These are phyloP conservation scores for Withania somnifera DNA, from an alignment of 305 asterid species.

Conservation along the genomic window DNA sequence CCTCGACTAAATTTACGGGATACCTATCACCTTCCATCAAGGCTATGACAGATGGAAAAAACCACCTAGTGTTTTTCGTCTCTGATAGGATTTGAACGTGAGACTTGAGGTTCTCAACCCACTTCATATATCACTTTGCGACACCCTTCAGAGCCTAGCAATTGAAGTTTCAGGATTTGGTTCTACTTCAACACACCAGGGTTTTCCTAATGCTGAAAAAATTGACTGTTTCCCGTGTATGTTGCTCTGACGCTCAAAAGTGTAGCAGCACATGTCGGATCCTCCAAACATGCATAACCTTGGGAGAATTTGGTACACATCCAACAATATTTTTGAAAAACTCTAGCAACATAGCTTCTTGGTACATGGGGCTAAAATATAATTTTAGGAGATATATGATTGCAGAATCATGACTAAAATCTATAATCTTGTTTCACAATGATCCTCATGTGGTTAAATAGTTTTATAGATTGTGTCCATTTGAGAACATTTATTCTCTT, in stretches of 20 bases:
- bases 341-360: not conserved
- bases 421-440: not conserved
- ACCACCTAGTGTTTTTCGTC: too few relatives aligned
- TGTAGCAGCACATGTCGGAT: not conserved
- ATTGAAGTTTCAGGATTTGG: not conserved
- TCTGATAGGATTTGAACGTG: too few relatives aligned
- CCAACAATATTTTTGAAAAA: not conserved
- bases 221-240: not conserved
- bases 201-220: not conserved
- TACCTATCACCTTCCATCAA: too few relatives aligned
- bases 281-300: not conserved
- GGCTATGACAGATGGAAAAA: too few relatives aligned
- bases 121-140: too few relatives aligned
- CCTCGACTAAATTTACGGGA: too few relatives aligned
- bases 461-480: not conserved
- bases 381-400: not conserved
- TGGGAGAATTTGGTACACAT: not conserved
- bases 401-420: not conserved
- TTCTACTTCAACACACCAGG: not conserved
- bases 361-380: not conserved
- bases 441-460: not conserved
- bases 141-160: too few relatives aligned
- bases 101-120: too few relatives aligned
- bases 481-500: not conserved
- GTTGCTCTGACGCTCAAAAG: not conserved